These are phyloP conservation scores for Teratosphaeria epicoccoides DNA, from an alignment of 2,329 filamentous ascomycete genomes.

Conservation along the genomic window DNA sequence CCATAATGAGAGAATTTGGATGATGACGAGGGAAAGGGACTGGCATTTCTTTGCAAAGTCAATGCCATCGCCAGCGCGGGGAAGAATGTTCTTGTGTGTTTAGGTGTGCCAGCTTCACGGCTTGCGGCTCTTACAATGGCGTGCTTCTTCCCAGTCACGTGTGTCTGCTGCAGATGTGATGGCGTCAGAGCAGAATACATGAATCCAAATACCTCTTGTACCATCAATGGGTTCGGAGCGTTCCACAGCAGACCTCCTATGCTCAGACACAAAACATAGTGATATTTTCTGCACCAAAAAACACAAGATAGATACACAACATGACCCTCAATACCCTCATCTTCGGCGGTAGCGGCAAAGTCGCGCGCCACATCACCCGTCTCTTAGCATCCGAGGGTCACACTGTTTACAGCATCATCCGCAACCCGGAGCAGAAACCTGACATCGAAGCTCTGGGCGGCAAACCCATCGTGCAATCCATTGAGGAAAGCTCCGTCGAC, in stretches of 20 bases:
- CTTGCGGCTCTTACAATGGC: not conserved
- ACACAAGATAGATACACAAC: not conserved
- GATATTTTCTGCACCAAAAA: no score
- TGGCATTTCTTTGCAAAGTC: not conserved
- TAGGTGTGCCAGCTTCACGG: not conserved
- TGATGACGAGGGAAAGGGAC: not conserved
- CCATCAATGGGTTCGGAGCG: not conserved
- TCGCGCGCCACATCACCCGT: constrained; percentile 26
- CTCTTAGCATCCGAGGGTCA: constrained; percentile 18
- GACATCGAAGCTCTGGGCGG: constrained; percentile 32
- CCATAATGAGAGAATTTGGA: not conserved
- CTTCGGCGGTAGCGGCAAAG: constrained; percentile 29
- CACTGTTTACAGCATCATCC: constrained; percentile 26
- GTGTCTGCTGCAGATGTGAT: not conserved
- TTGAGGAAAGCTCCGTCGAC: constrained; percentile 30
- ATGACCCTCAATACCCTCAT: constrained; percentile 20
- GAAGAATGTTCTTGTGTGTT: not conserved
- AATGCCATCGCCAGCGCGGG: not conserved
- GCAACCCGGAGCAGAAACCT: constrained; percentile 24
- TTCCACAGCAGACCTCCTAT: no score
- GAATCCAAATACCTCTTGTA: no score
- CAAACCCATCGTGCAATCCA: constrained; percentile 33
- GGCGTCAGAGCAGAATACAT: not conserved
- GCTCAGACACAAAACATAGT: not conserved
- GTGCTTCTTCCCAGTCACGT: not conserved